Evolutionary conservation across 192 early-diverging fungal genomes (phyloP).

Genomic region (Coemansia sp.): DNA sequence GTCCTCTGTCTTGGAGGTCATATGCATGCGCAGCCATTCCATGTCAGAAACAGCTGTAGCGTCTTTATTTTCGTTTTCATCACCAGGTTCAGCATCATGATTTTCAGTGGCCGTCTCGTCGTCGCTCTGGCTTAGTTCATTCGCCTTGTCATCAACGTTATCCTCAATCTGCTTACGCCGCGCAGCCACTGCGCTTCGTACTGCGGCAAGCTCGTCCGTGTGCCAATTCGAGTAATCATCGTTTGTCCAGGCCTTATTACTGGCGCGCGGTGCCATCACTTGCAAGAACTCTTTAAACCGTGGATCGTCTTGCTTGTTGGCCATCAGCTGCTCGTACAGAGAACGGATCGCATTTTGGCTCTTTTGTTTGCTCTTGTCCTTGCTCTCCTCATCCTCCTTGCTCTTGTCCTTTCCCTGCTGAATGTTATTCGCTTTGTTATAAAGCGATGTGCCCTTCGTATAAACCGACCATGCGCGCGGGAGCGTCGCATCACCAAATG

Average conservation of each 20-base stretch:
- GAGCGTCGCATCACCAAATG: conserved; percentile 79
- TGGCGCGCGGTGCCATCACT: conserved; percentile 82
- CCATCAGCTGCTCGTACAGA: conserved; percentile 45
- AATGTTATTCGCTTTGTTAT: conserved; percentile 50
- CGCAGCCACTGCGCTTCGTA: conserved; percentile 31
- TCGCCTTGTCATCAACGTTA: conserved; percentile 47
- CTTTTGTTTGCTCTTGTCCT: conserved; percentile 38
- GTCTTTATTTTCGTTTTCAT: conserved; percentile 38
- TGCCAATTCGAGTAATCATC: conserved; percentile 67
- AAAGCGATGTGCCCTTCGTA: conserved; percentile 80
- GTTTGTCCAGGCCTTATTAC: conserved; percentile 86
- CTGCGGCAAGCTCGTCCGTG: conserved; percentile 35
- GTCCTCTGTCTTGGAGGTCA: conserved; percentile 53
- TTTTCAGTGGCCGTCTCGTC: conserved; percentile 21
- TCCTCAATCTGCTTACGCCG: conserved; percentile 51
- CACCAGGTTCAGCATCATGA: conserved; percentile 10
- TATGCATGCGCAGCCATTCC: conserved; percentile 68
- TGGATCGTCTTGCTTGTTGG: conserved; percentile 68
- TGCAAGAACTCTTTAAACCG: conserved; percentile 87
- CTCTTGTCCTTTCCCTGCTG: conserved; percentile 10
- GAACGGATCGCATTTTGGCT: conserved; percentile 40
- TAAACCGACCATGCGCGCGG: conserved; percentile 91
- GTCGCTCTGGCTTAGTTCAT: conserved; percentile 18
- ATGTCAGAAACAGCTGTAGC: conserved; percentile 57
- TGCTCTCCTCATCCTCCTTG: conserved; percentile 16